Evolutionary conservation across 2,329 filamentous ascomycete genomes (phyloP), one percentile per base, ranked within the genome.

Genomic region (Clonostachys chloroleuca): DNA sequence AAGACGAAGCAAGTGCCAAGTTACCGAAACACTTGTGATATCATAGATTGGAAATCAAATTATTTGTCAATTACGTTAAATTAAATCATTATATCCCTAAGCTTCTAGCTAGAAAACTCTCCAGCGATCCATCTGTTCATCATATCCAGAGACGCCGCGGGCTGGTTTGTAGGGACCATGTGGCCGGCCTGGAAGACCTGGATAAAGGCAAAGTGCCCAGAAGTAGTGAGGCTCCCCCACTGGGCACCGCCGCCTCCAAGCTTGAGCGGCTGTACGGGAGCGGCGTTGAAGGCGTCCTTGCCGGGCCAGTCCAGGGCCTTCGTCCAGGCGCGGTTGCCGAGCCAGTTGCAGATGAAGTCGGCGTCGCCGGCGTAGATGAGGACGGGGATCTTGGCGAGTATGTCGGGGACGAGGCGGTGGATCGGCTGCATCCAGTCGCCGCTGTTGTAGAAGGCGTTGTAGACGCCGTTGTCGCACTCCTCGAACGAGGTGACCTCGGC

Each of bases 371-470:
- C 94, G 61, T 97, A 99, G 76, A 99, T 86, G 51, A 97, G 80
- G 48, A 97, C 89, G 35, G 92, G 92, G 51, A 99, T 95, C 77
- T 97, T 71, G 72, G 94, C 83, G 51, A 99, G 81, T 47, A 99
- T 75, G 46, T 80, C 81, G 39, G 92, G 92, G 7, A 97, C 87
- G 33, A 96, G 79, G 51, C 85, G 87, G 78, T 96, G 90, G 84
- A 88, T 97, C 44, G 94, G 94, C 80, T 95, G 87, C 88, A 96
- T 96, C 94, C 94, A 99, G 73, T 99, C 94, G 63, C 94, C 94
- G 62, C 92, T 86, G 74, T 96, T 91, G 49, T 96, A 75, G 81
- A 99, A 99, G 80, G 96, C 95, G 62, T 92, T 84, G 83, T 97
- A 97, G 73, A 97, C 95, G 70, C 96, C 89, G 59, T 94, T 91